These are phyloP conservation scores for Scorias spongiosa DNA, from an alignment of 2,329 filamentous ascomycete species.

Conservation along the genomic window DNA sequence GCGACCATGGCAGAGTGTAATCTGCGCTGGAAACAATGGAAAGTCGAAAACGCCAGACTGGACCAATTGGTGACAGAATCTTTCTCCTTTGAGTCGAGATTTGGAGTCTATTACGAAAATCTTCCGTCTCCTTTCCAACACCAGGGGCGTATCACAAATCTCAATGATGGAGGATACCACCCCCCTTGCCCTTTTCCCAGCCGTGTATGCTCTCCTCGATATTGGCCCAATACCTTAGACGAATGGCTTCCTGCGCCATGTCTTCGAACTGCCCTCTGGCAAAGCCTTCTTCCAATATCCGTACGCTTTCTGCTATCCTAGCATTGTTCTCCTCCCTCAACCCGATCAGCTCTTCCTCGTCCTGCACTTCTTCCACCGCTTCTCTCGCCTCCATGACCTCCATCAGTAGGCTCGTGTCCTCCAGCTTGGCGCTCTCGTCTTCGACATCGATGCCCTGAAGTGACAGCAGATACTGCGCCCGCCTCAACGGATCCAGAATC, in stretches of 20 bases:
- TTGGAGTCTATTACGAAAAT: no score
- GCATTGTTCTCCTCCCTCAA: conserved; percentile 52
- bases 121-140: no score
- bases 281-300: conserved; percentile 49
- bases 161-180: conserved; percentile 16
- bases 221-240: conserved; percentile 80
- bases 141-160: no score
- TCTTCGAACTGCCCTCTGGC: conserved; percentile 45
- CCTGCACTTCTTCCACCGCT: conserved; percentile 41
- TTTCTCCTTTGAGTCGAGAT: no score
- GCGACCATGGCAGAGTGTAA: no score
- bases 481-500: conserved; percentile 57
- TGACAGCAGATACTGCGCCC: conserved; percentile 75
- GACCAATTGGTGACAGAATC: no score
- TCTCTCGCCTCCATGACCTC: conserved; percentile 59
- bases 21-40: no score
- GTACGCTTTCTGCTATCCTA: conserved; percentile 50
- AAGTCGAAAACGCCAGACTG: no score
- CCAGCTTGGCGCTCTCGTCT: conserved; percentile 59
- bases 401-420: conserved; percentile 58
- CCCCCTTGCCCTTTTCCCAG: conserved; percentile 64
- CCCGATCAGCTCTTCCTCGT: conserved; percentile 46
- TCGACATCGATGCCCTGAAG: conserved; percentile 61
- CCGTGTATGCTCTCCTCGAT: conserved; percentile 63
- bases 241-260: conserved; percentile 59